Evolutionary conservation across 257 asterid species (phyloP), one percentile per base, ranked within the genome.

Genomic region (Oldenlandia corymbosa): DNA sequence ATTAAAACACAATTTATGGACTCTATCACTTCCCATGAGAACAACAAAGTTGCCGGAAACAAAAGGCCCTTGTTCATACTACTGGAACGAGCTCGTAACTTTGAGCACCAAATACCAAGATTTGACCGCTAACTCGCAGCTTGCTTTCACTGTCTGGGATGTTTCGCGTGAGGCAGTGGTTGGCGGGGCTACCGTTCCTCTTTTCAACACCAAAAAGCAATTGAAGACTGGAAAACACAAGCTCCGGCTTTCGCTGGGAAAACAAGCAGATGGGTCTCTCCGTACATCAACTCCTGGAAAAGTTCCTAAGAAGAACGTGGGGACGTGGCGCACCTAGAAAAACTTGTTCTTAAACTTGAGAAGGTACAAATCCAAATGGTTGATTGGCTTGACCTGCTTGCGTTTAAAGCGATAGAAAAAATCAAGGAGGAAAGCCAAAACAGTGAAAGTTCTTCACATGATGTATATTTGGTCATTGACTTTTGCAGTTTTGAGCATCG

Each of bases 401-500:
- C 97, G 34, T 92, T 92, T 75, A 87, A 89, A 78, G 43, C 96
- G 64, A 87, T 92, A 94, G 99, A 92, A 72, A 92, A 86, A 79
- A 84, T 87, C 71, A 89, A 87, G 77, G n/a, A n/a, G n/a, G 99
- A 92, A 66, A 82, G 76, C 10, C 94, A 92, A 69, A 85, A 75
- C 76, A 73, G 68, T 56, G 86, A 83, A 80, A 85, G 77, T 71
- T 97, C 95, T 67, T 85, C 93, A 77, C 82, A 97, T 77, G 87
- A 85, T 76, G 71, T 87, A 75, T 89, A 87, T 72, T 71, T 90
- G 21, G 76, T 89, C 60, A 80, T 87, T 60, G 96, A 92, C 70
- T 92, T 89, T 84, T 81, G 96, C 86, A 87, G 96, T 83, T 92
- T 89, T 58, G 99, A 92, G 75, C 99, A 89, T 79, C 88, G 97